These are phyloP conservation scores for Camelina neglecta DNA, from an alignment of 345 rosid species.

Conservation along the genomic window DNA sequence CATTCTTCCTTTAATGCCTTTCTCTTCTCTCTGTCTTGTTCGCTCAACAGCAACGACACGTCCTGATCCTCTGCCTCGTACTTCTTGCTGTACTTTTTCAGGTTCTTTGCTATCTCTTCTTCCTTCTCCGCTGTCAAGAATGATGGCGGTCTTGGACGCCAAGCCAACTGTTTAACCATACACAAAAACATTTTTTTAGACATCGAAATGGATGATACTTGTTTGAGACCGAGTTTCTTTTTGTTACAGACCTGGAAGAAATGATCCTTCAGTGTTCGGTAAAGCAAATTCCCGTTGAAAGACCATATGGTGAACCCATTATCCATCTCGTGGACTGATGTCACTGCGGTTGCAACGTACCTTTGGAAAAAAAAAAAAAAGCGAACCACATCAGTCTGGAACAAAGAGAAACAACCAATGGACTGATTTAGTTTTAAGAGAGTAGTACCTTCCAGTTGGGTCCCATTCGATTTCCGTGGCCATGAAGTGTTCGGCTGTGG, in stretches of 20 bases:
- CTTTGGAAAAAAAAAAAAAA: constrained; percentile 35
- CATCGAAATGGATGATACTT: background rate
- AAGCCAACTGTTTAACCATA: constrained; percentile 57
- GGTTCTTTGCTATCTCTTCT: constrained; percentile 87
- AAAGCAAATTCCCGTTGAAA: constrained; percentile 82
- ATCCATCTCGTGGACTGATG: constrained; percentile 98
- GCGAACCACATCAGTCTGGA: constrained; percentile 12
- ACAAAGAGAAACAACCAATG: background rate
- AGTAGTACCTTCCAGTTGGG: constrained; percentile 86
- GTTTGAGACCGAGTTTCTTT: background rate
- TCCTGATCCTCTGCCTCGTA: constrained; percentile 96
- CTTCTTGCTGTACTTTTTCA: constrained; percentile 91
- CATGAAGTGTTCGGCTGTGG: constrained; percentile 90
- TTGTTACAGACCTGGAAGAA: constrained; percentile 74
- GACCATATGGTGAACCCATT: constrained; percentile 97
- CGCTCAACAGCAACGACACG: constrained; percentile 75
- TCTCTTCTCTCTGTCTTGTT: constrained; percentile 91
- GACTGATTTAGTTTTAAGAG: constrained; percentile 6
- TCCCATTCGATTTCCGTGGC: constrained; percentile 98
- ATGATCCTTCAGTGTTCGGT: constrained; percentile 84
- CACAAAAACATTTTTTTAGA: background rate
- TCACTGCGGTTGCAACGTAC: constrained; percentile 89
- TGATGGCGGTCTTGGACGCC: constrained; percentile 95
- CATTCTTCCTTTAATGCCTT: constrained; percentile 86
- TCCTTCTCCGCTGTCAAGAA: constrained; percentile 82